These are phyloP conservation scores for Vaccinium corymbosum DNA, from an alignment of 148 eudicot species.

Conservation along the genomic window DNA sequence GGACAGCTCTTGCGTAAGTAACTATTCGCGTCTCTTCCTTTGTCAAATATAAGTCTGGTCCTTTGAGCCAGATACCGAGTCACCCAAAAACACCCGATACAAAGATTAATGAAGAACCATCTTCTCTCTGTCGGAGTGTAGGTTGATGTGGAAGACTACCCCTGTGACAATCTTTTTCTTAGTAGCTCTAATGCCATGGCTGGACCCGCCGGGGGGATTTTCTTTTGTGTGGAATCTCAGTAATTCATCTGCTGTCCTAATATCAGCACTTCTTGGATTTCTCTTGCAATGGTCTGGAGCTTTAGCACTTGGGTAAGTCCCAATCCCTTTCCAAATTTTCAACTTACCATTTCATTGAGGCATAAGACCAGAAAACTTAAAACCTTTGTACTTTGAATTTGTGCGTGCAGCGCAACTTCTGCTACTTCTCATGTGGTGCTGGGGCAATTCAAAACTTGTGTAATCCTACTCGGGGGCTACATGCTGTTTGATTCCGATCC, in stretches of 20 bases:
- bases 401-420: constrained; percentile 70
- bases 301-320: constrained; percentile 73
- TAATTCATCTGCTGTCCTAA: constrained; percentile 48
- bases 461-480: constrained; percentile 79
- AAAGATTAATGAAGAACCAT: background rate
- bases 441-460: constrained; percentile 91
- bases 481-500: constrained; percentile 73
- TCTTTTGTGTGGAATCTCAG: constrained; percentile 64
- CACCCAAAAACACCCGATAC: background rate
- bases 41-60: background rate
- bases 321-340: background rate
- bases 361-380: background rate
- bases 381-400: background rate
- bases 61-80: background rate
- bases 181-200: constrained; percentile 69
- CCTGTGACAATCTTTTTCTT: constrained; percentile 80
- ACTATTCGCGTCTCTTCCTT: background rate
- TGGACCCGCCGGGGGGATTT: constrained; percentile 84
- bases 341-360: background rate
- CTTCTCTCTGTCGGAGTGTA: constrained; percentile 17
- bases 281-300: constrained; percentile 94
- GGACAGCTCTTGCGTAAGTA: constrained; percentile 94
- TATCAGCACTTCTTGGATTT: constrained; percentile 77
- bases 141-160: constrained; percentile 96
- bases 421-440: constrained; percentile 84